phyloP scores from a whole-genome alignment of 2,329 filamentous ascomycete genomes.

The Colletotrichum sp. region DNA sequence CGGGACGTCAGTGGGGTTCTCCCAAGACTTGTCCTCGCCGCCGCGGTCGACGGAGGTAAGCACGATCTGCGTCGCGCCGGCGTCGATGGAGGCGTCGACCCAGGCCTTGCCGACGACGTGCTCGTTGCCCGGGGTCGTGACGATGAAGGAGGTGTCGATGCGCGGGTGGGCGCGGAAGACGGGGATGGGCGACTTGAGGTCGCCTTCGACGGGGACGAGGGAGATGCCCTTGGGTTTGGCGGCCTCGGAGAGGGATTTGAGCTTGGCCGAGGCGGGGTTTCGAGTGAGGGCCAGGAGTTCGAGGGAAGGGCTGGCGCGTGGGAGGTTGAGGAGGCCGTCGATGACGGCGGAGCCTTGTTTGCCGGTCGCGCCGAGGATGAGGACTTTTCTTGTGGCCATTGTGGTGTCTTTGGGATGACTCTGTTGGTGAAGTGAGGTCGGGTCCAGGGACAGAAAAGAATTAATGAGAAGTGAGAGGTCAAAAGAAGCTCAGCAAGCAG shows the following conservation, averaged over 20 bases:
- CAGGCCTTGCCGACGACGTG: conserved; percentile 27
- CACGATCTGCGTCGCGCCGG: conserved; percentile 51
- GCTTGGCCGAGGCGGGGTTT: conserved; percentile 1
- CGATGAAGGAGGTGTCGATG: conserved; percentile 29
- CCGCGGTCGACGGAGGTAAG: conserved; percentile 30
- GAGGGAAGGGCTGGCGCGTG: background rate
- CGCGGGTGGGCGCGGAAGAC: conserved; percentile 26
- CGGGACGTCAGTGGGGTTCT: conserved; percentile 26
- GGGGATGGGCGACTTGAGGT: conserved; percentile 18
- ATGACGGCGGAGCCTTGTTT: conserved; percentile 51
- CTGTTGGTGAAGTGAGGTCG: background rate
- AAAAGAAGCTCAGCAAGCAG: background rate
- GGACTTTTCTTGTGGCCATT: conserved; percentile 36
- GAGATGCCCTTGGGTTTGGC: conserved; percentile 4
- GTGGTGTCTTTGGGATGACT: background rate
- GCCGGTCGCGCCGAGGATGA: conserved; percentile 54
- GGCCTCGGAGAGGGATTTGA: conserved; percentile 18
- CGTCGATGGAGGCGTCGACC: conserved; percentile 29
- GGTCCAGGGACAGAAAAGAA: no score
- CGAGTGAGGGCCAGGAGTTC: conserved; percentile 21
- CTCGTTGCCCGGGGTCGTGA: conserved; percentile 30
- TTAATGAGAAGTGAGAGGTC: background rate
- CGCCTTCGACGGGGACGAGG: conserved; percentile 25
- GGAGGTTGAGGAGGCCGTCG: conserved; percentile 29
- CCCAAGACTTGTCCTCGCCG: conserved; percentile 28